These are phyloP conservation scores for Carex arenaria DNA, from an alignment of 202 grass and related monocot genomes.

Conservation along the genomic window DNA sequence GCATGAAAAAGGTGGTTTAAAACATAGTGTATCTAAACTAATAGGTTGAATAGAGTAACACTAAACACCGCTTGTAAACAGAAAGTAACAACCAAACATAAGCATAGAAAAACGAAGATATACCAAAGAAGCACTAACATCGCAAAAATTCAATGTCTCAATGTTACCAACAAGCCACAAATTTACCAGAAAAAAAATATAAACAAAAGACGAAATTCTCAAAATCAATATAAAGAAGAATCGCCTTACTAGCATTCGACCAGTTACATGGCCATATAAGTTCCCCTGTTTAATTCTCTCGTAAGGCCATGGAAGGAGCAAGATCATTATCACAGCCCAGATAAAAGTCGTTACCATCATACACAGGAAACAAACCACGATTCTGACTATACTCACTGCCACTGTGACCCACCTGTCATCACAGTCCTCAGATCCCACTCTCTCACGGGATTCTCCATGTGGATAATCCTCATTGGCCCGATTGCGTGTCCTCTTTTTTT, in stretches of 20 bases:
- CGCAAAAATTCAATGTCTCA: not conserved
- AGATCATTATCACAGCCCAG: slow-evolving; percentile 40
- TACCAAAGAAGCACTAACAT: not conserved
- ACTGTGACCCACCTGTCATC: not conserved
- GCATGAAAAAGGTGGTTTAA: too few species aligned
- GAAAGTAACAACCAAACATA: not conserved
- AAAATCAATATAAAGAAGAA: not conserved
- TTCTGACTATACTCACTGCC: slow-evolving; percentile 1
- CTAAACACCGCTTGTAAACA: too few species aligned
- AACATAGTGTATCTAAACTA: too few species aligned
- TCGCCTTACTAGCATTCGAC: slow-evolving; percentile 31
- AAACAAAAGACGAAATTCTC: not conserved
- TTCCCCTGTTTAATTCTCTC: slow-evolving; percentile 40
- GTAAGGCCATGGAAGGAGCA: slow-evolving; percentile 45
- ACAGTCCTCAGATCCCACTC: not conserved
- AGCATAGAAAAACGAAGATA: not conserved
- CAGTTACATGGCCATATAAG: slow-evolving; percentile 47
- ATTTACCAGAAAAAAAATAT: too few species aligned
- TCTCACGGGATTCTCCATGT: not conserved
- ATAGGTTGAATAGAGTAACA: too few species aligned
- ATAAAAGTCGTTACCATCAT: slow-evolving; percentile 15
- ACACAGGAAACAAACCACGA: not conserved
- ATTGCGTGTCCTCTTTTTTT: not conserved
- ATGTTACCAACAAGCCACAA: too few species aligned
- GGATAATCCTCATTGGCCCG: not conserved